Base-by-base conservation (phyloP, 176 grass and related monocot genomes). In the Avena eriantha region DNA sequence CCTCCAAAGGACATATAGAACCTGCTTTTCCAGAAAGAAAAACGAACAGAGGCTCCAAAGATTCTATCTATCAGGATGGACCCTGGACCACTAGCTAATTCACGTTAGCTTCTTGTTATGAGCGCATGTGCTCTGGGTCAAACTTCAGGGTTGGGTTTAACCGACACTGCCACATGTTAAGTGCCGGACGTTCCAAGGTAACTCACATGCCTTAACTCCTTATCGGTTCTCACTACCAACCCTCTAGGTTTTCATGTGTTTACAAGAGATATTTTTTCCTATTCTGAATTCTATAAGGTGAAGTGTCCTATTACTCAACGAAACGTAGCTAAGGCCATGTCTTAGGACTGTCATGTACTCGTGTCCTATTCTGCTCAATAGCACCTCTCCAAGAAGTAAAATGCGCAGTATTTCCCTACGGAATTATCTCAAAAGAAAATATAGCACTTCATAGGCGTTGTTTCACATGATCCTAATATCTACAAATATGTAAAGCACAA, bases 41-140 rank as follows among this genome's bases (percentile, higher is more conserved):
- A 76, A 76, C 48, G 73, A 50, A 76, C 24, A 51, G 18, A 36
- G 31, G 80, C 24, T 77, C 35, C 24, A 71, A 66, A 46, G 56
- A 80, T 63, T 66, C 57, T 17, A 85, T 2, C 54, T 54, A 81
- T 15, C 54, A 45, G 13, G 45, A 74, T 43, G n/a, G 23, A 69
- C 69, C 69, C 48, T 49, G 82, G 35, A 46, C 48, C 78, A 81
- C 75, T 22, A 14, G 73, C 7, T 43, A 46, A 85, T 4, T 53
- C 41, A 74, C 36, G 60, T n/a, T 55, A 65, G 66, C 10, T 84
- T 64, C 21, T 35, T 55, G 33, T 69, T 24, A 7, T 47, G 5
- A 69, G 3, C 5, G 4, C 82, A 76, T 89, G 75, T 89, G 82
- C 67, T 85, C 66, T 84, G 19, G 76, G 53, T 79, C 76, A 64